Evolutionary conservation across 2,329 filamentous ascomycete species (phyloP).

Genomic region (Monosporascus ibericus): DNA sequence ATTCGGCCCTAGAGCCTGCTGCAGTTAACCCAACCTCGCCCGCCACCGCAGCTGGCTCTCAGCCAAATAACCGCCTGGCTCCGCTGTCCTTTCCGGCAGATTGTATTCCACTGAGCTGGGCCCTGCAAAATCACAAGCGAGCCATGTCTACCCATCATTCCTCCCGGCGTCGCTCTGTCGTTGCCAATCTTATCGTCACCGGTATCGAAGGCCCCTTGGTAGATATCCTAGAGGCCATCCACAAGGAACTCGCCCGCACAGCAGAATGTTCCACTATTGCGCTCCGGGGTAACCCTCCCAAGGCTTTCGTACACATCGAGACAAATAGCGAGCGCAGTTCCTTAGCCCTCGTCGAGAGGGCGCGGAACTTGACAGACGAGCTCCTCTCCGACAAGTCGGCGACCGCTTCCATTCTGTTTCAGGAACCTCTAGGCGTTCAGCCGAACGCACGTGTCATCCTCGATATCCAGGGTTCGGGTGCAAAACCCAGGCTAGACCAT

Average conservation of each 20-base stretch:
- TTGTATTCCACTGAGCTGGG: neutral
- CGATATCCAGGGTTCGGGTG: neutral
- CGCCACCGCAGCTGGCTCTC: neutral
- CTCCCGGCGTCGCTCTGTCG: neutral
- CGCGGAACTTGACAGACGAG: neutral
- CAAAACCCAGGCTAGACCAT: neutral
- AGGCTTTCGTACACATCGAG: neutral
- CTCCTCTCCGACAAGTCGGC: neutral
- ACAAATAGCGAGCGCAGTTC: neutral
- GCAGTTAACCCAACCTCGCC: neutral
- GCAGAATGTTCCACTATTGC: neutral
- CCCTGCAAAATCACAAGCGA: neutral
- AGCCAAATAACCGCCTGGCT: neutral
- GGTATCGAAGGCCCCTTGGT: neutral
- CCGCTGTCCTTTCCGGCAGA: neutral
- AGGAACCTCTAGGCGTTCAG: neutral
- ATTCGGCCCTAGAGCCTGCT: too few species aligned
- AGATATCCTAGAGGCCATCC: neutral
- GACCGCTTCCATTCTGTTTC: neutral
- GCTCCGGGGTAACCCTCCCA: neutral
- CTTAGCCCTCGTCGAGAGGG: neutral
- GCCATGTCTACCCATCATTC: neutral
- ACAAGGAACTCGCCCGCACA: neutral
- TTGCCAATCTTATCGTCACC: neutral
- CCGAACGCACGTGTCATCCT: neutral